These are phyloP conservation scores for Scorias spongiosa DNA, from an alignment of 2,329 filamentous ascomycete genomes.

Conservation along the genomic window DNA sequence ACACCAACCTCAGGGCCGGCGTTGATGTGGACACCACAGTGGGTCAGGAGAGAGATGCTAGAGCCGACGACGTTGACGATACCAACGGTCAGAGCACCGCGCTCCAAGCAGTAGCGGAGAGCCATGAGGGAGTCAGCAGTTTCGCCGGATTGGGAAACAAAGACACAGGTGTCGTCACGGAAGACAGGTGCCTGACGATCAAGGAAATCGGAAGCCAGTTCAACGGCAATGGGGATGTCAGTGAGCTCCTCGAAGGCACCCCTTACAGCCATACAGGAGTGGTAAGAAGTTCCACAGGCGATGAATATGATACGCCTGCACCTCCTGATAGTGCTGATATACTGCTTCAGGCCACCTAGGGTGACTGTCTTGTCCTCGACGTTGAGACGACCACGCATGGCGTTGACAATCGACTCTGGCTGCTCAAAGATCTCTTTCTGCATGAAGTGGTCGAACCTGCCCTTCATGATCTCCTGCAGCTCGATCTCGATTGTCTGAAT, in stretches of 20 bases:
- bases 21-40: constrained; percentile 99
- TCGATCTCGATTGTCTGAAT: constrained; percentile 98
- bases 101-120: constrained; percentile 93
- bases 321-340: constrained; percentile 89
- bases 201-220: constrained; percentile 94
- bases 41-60: constrained; percentile 94
- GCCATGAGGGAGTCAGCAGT: constrained; percentile 96
- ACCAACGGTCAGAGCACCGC: constrained; percentile 89
- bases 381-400: constrained; percentile 97
- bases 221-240: constrained; percentile 93
- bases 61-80: constrained; percentile 98
- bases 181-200: constrained; percentile 94
- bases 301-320: constrained; percentile 98
- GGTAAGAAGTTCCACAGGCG: constrained; percentile 93
- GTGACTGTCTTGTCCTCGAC: constrained; percentile 87
- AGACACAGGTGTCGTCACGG: constrained; percentile 97
- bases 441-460: constrained; percentile 99
- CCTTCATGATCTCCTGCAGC: constrained; percentile 99
- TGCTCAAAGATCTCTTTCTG: constrained; percentile 99
- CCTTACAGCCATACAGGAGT: constrained; percentile 98
- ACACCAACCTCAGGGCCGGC: constrained; percentile 97
- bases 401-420: constrained; percentile 97
- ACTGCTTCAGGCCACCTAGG: constrained; percentile 86
- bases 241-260: constrained; percentile 96
- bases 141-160: constrained; percentile 97